A percentile compares a stretch with the other conserved stretches of the same genome.
Evolutionary conservation across 305 asterid species (phyloP).

Genomic region (Fraxinus xanthoxyloides): DNA sequence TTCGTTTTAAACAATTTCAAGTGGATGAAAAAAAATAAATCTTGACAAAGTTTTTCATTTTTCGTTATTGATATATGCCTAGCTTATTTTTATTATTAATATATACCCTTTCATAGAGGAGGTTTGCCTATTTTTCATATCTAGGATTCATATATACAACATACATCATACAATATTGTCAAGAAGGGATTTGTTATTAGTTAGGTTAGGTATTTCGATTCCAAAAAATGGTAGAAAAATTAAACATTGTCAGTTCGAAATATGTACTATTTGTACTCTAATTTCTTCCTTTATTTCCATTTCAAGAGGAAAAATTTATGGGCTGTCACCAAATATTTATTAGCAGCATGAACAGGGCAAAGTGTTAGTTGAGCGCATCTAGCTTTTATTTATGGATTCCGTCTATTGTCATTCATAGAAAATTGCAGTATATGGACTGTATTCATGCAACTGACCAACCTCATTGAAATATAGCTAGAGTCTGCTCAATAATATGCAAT

Average conservation of each 20-base stretch:
- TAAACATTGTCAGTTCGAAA: background rate
- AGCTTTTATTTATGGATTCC: conserved; percentile 6
- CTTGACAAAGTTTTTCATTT: background rate
- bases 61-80: background rate
- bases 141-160: background rate
- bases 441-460: conserved; percentile 12
- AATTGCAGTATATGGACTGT: background rate
- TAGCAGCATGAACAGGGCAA: background rate
- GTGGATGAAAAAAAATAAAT: background rate
- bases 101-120: background rate
- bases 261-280: background rate
- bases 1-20: too few species aligned
- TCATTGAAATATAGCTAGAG: background rate
- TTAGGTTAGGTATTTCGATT: background rate
- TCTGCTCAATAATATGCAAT: background rate
- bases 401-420: background rate
- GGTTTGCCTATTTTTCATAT: background rate
- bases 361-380: conserved; percentile 21
- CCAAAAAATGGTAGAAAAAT: background rate
- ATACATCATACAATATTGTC: background rate
- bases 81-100: background rate
- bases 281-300: background rate
- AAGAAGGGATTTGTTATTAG: background rate
- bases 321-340: background rate
- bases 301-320: background rate